phyloP scores from a whole-genome alignment of 345 rosid species.

The Laguncularia racemosa region DNA sequence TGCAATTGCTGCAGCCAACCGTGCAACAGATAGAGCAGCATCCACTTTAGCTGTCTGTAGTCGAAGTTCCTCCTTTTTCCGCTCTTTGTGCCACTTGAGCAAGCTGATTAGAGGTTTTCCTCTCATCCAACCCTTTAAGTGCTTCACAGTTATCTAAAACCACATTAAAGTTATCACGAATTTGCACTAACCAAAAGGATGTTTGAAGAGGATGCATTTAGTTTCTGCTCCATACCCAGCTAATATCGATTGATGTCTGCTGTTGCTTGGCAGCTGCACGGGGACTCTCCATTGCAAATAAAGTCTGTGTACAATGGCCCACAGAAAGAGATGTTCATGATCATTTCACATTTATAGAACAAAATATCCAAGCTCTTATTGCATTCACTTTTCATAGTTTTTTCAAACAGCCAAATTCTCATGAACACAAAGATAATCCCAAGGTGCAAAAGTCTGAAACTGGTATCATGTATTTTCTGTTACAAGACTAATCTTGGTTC shows the following conservation, averaged over 20 bases:
- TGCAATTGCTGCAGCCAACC: slow-evolving; percentile 18
- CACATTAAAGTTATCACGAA: not conserved
- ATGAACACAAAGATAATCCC: too few species aligned
- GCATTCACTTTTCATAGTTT: too few species aligned
- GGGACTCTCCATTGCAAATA: slow-evolving; percentile 9
- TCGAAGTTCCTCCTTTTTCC: slow-evolving; percentile 16
- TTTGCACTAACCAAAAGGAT: not conserved
- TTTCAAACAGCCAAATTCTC: too few species aligned
- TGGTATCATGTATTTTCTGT: too few species aligned
- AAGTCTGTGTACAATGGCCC: not conserved
- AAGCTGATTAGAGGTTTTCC: slow-evolving; percentile 10
- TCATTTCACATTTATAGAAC: not conserved
- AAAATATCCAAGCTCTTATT: too few species aligned
- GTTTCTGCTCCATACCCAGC: slow-evolving; percentile 4
- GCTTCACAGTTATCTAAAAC: slow-evolving; percentile 9
- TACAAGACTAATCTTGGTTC: too few species aligned
- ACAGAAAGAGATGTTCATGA: not conserved
- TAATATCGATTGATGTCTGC: slow-evolving; percentile 1
- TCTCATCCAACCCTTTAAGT: slow-evolving; percentile 13
- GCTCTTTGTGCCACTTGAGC: slow-evolving; percentile 7
- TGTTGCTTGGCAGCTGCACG: not conserved
- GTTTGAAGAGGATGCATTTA: not conserved
- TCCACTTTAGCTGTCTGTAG: slow-evolving; percentile 14
- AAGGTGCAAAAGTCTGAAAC: too few species aligned
- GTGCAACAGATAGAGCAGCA: slow-evolving; percentile 17